phyloP scores from a whole-genome alignment of 169 alveolate genomes.

The Plasmodium vivax region DNA sequence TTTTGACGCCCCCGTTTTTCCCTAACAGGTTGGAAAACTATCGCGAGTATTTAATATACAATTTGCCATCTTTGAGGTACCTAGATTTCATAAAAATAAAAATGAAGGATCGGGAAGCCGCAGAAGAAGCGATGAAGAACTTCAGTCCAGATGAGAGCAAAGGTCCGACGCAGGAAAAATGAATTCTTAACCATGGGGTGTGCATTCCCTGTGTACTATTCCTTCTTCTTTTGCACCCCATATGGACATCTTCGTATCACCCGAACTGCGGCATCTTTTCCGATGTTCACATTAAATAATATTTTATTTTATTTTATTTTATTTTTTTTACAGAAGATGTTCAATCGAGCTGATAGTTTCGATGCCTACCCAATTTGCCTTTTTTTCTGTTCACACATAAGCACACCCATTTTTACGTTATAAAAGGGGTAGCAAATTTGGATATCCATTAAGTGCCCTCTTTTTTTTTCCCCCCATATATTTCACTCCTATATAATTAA shows the following conservation, averaged over 20 bases:
- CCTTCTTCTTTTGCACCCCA: neutral
- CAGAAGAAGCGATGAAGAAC: conserved; percentile 56
- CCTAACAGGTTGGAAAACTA: conserved; percentile 78
- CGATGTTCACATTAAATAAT: neutral
- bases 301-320: neutral
- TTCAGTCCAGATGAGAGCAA: neutral
- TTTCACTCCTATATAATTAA: neutral
- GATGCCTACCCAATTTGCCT: neutral
- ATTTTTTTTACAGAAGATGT: conserved; percentile 18
- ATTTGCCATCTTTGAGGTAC: conserved; percentile 83
- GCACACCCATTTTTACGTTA: neutral
- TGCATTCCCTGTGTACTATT: neutral
- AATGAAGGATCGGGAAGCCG: conserved; percentile 81
- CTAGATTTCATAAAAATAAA: conserved; percentile 82
- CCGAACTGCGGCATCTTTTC: neutral
- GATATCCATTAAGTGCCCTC: neutral
- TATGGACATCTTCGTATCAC: neutral
- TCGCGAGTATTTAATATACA: conserved; percentile 78
- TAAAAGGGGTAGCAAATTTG: neutral
- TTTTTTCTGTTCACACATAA: conserved; percentile 4
- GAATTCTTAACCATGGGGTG: neutral
- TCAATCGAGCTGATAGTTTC: conserved; percentile 3
- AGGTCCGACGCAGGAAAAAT: conserved; percentile 12
- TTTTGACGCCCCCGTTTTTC: neutral
- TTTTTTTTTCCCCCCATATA: neutral